A percentile compares a stretch with the other conserved stretches of the same genome.
These are phyloP conservation scores for Termitomyces sp. DNA, from an alignment of 768 basidiomycete genomes.

Conservation along the genomic window DNA sequence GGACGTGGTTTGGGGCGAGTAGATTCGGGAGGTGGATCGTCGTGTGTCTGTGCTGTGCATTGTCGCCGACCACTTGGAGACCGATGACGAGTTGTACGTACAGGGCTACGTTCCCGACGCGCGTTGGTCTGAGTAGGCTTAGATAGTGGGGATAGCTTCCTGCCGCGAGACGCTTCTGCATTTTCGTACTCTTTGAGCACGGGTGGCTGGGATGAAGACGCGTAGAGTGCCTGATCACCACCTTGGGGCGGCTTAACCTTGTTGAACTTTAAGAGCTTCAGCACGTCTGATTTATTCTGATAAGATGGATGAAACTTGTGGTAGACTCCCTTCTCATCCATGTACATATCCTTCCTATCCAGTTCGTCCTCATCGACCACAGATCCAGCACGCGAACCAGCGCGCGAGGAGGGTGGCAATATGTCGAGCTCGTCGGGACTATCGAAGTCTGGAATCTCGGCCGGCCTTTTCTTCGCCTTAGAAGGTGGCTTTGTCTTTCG, in stretches of 20 bases:
- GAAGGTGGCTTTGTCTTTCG: not conserved
- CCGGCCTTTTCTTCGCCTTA: not conserved
- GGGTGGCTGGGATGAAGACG: not conserved
- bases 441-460: not conserved
- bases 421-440: constrained; percentile 15
- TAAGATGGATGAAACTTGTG: not conserved
- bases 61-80: not conserved
- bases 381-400: constrained; percentile 9
- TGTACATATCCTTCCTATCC: constrained; percentile 9
- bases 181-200: not conserved
- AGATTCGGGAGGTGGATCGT: not conserved
- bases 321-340: not conserved
- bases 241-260: constrained; percentile 22
- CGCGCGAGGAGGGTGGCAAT: constrained; percentile 14
- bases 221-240: not conserved
- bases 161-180: not conserved
- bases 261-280: constrained; percentile 27
- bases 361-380: constrained; percentile 5
- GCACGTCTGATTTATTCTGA: not conserved
- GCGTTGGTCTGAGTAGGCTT: not conserved
- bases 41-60: not conserved
- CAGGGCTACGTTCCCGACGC: constrained; percentile 1
- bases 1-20: constrained; percentile 15
- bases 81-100: not conserved
- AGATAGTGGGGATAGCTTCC: not conserved